Evolutionary conservation across 2,329 filamentous ascomycete species (phyloP).

Genomic region (Botrytis paeoniae): DNA sequence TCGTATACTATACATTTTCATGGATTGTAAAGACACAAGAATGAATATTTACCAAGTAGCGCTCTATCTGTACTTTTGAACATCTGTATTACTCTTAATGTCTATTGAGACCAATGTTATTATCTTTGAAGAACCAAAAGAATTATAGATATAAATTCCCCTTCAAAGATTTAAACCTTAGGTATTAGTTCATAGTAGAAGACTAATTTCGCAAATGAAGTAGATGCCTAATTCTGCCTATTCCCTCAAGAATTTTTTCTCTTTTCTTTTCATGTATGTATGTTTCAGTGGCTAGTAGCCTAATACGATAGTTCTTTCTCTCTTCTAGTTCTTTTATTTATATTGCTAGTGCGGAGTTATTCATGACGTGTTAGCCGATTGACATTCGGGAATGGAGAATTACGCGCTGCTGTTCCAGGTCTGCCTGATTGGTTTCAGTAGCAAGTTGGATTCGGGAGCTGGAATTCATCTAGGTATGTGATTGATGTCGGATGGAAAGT

Average conservation of each 20-base stretch:
- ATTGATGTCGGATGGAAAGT: background rate
- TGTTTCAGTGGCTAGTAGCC: background rate
- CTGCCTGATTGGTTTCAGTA: background rate
- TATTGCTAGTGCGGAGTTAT: background rate
- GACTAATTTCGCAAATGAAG: background rate
- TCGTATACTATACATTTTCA: background rate
- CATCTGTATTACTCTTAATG: background rate
- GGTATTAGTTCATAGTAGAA: background rate
- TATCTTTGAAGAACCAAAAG: background rate
- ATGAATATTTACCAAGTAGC: accelerated
- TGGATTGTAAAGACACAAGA: background rate
- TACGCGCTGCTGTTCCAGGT: background rate
- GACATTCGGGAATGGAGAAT: background rate
- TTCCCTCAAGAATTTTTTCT: background rate
- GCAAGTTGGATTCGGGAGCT: background rate
- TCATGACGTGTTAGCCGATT: background rate
- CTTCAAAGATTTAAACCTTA: background rate
- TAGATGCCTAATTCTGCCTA: background rate
- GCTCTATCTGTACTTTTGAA: too few species aligned
- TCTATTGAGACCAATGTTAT: background rate
- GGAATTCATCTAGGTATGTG: too few species aligned
- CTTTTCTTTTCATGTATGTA: background rate
- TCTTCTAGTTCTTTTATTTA: background rate
- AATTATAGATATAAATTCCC: too few species aligned
- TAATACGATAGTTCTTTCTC: background rate